A percentile compares a stretch with the other conserved stretches of the same genome.
Conservation (phyloP, 2,329 filamentous ascomycete genomes). For the Alternaria alternata region DNA sequence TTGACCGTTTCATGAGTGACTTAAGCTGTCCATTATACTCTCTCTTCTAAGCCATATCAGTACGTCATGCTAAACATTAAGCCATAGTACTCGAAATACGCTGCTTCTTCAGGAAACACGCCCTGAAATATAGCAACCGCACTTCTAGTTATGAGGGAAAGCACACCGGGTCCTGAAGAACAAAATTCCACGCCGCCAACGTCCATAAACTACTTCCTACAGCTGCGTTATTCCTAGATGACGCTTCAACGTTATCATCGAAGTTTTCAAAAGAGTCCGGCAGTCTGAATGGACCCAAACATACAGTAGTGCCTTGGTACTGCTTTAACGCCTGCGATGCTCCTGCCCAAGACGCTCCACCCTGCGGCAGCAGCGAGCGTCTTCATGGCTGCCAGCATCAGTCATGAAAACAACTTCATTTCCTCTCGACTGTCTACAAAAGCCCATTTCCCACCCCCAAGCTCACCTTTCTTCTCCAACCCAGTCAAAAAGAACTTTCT, state of each 20-base stretch:
- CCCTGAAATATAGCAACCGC: neutral
- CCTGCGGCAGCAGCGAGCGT: neutral
- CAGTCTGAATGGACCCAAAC: neutral
- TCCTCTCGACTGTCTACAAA: constrained; percentile 2
- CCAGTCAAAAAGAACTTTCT: constrained; percentile 17
- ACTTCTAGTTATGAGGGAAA: neutral
- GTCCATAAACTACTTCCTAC: neutral
- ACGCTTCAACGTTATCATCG: neutral
- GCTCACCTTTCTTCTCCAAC: constrained; percentile 25
- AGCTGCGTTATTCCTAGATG: neutral
- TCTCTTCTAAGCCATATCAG: neutral
- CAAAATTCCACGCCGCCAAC: neutral
- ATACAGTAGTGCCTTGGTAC: neutral
- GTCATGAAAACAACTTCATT: constrained; percentile 13
- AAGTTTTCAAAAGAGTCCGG: neutral
- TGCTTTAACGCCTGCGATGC: neutral
- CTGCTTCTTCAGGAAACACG: neutral
- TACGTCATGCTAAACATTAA: neutral
- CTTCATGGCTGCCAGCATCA: constrained; percentile 5
- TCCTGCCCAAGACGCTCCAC: neutral
- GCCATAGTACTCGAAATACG: neutral
- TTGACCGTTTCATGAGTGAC: neutral
- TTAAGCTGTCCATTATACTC: neutral
- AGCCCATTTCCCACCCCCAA: neutral
- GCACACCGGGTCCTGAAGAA: neutral